Base-by-base conservation (phyloP, 2,329 filamentous ascomycete species). In the Didymella keratinophila region DNA sequence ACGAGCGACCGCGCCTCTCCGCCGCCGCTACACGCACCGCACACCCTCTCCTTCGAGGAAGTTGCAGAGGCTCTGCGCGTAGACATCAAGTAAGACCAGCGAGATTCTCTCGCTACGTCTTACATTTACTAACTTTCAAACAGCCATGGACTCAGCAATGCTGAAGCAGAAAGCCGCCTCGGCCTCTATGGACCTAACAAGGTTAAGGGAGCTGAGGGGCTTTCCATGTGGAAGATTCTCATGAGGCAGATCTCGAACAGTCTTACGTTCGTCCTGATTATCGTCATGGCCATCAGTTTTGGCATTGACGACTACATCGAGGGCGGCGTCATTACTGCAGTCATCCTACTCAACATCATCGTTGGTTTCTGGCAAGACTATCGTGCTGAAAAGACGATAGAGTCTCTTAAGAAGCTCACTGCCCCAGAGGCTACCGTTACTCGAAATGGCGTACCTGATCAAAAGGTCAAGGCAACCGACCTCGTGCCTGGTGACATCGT, bases 171-270 rank as follows among this genome's bases (percentile, higher is more conserved):
- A 76, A 81, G 81, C 79, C 89, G 89, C 75, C 83, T 91, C 71
- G 78, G 79, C 76, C 82, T 83, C 73, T 81, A 90, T 84, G 89
- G 89, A 67, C 83, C 85, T 68, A 92, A 92, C 80, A 84, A 84
- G 74, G 85, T 92, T 80, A 86, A 89, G 78, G 86, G 86, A 78
- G 86, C 87, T 81, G 86, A 88, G 79, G 86, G 87, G 77, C 79
- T 89, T 79, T 91, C 89, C 77, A 71, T 89, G 78, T 90, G 88
- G 86, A 86, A 89, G 79, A 90, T 92, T 80, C 84, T 92, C 79
- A 78, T 92, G 78, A 89, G 88, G 73, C 89, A 92, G 80, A 84
- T 91, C 68, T 90, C 89, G 65, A 92, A 92, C 80, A 90, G 88
- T 79, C 81, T 92, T 78, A 92, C 89, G 64, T 82, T 89, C 73